phyloP scores from a whole-genome alignment of 441 rosid species.

The Viola pubescens region DNA sequence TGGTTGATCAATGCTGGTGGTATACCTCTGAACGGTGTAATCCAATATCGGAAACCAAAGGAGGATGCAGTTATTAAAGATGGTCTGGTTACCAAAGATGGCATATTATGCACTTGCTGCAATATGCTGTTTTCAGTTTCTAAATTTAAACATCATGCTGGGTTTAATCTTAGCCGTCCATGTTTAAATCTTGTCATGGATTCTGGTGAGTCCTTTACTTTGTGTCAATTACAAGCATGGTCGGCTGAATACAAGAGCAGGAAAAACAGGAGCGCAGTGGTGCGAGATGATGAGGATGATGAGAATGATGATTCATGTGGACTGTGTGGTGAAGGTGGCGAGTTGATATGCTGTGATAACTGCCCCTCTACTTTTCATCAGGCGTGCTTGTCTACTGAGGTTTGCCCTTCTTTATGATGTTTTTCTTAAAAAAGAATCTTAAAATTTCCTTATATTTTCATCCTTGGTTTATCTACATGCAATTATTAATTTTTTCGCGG shows the following conservation, averaged over 20 bases:
- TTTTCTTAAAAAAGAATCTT: neutral
- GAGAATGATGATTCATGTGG: constrained; percentile 96
- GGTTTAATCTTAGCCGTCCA: constrained; percentile 57
- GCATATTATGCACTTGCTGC: constrained; percentile 84
- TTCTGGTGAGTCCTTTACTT: constrained; percentile 66
- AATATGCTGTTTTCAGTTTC: constrained; percentile 54
- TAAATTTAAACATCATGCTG: constrained; percentile 76
- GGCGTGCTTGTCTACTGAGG: constrained; percentile 80
- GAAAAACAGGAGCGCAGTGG: constrained; percentile 39
- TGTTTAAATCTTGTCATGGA: constrained; percentile 84
- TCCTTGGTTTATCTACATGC: too few species aligned
- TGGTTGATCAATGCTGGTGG: constrained; percentile 66
- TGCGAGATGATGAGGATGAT: constrained; percentile 57
- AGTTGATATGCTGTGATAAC: constrained; percentile 89
- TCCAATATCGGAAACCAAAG: constrained; percentile 60
- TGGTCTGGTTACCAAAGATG: constrained; percentile 60
- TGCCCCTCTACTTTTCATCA: constrained; percentile 90
- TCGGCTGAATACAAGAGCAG: constrained; percentile 71
- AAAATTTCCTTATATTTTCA: too few species aligned
- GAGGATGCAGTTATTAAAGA: constrained; percentile 61
- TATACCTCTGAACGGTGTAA: constrained; percentile 56
- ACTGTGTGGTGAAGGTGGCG: constrained; percentile 87
- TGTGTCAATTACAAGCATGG: constrained; percentile 91
- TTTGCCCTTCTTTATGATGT: constrained; percentile 25
- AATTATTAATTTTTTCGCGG: constrained; percentile 7